These are phyloP conservation scores for Taxillus chinensis DNA, from an alignment of 164 flowering plant genomes.

Conservation along the genomic window DNA sequence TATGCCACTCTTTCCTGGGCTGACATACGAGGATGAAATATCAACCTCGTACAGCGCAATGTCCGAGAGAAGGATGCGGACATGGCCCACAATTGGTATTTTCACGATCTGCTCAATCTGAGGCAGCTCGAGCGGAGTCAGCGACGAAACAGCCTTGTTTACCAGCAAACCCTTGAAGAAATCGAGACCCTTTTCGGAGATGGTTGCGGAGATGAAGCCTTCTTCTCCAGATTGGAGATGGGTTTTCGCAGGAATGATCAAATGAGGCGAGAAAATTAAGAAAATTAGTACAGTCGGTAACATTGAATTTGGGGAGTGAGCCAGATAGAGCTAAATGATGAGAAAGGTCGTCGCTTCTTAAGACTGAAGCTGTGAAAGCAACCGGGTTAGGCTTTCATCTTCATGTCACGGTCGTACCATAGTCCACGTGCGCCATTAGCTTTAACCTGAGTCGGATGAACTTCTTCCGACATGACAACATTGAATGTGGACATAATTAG, in stretches of 20 bases:
- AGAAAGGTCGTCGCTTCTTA: no score
- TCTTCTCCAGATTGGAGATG: conserved; percentile 19
- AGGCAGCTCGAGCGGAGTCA: conserved; percentile 58
- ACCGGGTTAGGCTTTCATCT: no score
- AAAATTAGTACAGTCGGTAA: conserved; percentile 7
- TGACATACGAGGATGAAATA: conserved; percentile 40
- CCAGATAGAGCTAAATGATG: conserved; percentile 1
- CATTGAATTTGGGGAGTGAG: conserved; percentile 10
- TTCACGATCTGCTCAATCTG: conserved; percentile 30
- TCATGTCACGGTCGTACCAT: no score
- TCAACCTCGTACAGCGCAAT: conserved; percentile 36
- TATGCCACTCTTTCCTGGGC: conserved; percentile 53
- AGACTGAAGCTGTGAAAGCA: no score
- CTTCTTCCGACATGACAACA: no score
- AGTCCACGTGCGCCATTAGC: no score
- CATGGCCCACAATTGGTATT: conserved; percentile 64
- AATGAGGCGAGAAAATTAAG: conserved; percentile 14
- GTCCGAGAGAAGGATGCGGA: conserved; percentile 39
- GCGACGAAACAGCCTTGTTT: conserved; percentile 41
- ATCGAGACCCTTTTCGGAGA: conserved; percentile 61
- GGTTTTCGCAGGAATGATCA: conserved; percentile 19
- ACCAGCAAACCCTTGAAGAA: conserved; percentile 61
- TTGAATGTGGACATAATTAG: no score
- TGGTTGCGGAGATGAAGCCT: conserved; percentile 35
- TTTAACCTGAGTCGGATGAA: no score